Percentiles rank a stretch among this genome's conserved stretches.
Evolutionary conservation across 495 filamentous ascomycete species (phyloP).

Genomic region (Rhizodiscina lignyota): DNA sequence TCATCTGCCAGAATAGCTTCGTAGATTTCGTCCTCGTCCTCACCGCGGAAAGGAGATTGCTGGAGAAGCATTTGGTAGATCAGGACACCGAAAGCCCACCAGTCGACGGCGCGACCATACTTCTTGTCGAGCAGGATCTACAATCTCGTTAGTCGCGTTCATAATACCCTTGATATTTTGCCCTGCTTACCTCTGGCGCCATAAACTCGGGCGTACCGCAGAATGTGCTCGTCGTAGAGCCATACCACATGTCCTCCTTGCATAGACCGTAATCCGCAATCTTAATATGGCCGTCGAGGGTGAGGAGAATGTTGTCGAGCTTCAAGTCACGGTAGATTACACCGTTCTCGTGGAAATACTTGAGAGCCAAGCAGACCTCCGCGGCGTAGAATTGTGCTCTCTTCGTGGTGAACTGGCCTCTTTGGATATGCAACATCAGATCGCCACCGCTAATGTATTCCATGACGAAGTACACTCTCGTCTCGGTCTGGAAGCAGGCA

Average conservation of each 20-base stretch:
- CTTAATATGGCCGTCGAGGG: conserved; percentile 94
- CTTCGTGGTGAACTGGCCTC: conserved; percentile 88
- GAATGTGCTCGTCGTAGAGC: conserved; percentile 91
- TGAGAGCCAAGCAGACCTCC: conserved; percentile 90
- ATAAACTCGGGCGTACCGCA: conserved; percentile 99
- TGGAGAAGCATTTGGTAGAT: conserved; percentile 99
- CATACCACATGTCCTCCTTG: conserved; percentile 99
- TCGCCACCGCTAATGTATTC: conserved; percentile 99
- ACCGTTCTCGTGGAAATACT: conserved; percentile 99
- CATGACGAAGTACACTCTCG: conserved; percentile 98
- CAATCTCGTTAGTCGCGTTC: not conserved
- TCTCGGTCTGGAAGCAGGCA: conserved; percentile 99
- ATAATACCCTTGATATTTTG: not conserved
- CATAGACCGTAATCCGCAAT: conserved; percentile 97
- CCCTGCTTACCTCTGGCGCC: conserved; percentile 71
- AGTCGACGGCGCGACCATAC: conserved; percentile 96
- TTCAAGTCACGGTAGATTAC: conserved; percentile 99
- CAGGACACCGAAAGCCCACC: conserved; percentile 99
- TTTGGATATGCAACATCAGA: conserved; percentile 97
- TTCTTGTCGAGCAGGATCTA: conserved; percentile 97
- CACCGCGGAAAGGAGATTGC: conserved; percentile 95
- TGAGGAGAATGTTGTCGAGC: conserved; percentile 95
- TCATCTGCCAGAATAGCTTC: conserved; percentile 97
- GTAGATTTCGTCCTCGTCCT: conserved; percentile 99
- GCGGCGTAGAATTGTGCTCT: conserved; percentile 98